These are phyloP conservation scores for Colletotrichum eleusines DNA, from an alignment of 2,329 filamentous ascomycete species.

Conservation along the genomic window DNA sequence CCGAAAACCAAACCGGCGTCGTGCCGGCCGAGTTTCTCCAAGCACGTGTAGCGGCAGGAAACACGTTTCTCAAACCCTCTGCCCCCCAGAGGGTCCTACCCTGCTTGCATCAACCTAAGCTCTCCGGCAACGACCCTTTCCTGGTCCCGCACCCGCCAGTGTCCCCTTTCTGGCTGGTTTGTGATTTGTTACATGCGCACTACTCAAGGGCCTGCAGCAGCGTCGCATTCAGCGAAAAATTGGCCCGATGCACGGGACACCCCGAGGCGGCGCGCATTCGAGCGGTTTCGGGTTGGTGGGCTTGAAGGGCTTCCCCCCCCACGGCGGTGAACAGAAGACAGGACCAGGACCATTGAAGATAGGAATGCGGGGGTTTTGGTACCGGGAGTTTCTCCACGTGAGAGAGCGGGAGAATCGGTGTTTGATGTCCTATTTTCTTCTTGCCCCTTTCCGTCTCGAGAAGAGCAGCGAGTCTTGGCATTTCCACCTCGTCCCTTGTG, in stretches of 20 bases:
- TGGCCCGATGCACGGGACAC: slow-evolving; percentile 27
- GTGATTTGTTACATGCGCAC: neutral
- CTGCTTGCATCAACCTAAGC: neutral
- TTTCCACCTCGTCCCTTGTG: neutral
- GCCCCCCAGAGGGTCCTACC: slow-evolving; percentile 1
- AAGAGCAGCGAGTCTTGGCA: neutral
- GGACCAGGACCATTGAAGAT: neutral
- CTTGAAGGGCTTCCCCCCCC: neutral
- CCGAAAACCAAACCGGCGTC: too few relatives aligned
- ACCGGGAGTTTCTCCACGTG: too few relatives aligned
- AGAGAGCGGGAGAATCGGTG: neutral
- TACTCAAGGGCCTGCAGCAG: slow-evolving; percentile 29
- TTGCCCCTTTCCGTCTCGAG: neutral
- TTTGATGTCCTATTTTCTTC: neutral
- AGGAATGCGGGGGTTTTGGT: neutral
- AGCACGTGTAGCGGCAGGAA: neutral
- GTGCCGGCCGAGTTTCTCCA: neutral
- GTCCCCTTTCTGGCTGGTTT: neutral
- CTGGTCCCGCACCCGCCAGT: neutral
- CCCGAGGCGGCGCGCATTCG: slow-evolving; percentile 36
- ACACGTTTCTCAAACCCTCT: neutral
- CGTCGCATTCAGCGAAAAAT: slow-evolving; percentile 21
- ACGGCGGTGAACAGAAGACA: neutral
- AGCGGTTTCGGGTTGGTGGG: slow-evolving; percentile 29
- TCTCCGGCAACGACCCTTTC: neutral